Percentiles rank a stretch among this genome's conserved stretches.
Conservation (phyloP, 2,329 filamentous ascomycete genomes). For the Chaetoscypha palmicola region DNA sequence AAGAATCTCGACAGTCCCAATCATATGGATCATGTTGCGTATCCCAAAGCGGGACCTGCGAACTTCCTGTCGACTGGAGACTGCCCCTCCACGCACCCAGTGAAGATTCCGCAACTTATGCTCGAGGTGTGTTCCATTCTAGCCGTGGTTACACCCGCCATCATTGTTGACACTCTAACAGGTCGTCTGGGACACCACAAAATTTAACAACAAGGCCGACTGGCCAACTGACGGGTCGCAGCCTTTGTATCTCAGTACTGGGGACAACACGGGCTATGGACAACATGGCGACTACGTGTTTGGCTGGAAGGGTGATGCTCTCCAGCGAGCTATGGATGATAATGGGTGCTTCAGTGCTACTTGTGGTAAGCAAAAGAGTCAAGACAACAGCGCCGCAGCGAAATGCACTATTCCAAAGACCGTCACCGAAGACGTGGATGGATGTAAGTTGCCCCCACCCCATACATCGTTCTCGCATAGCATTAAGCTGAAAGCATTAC, state of each 20-base stretch:
- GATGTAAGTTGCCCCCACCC: too few species aligned
- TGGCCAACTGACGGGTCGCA: constrained; percentile 40
- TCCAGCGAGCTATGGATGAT: constrained; percentile 44
- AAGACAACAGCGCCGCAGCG: constrained; percentile 23
- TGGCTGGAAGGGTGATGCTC: constrained; percentile 42
- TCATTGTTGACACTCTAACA: constrained; percentile 41
- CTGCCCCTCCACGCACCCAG: constrained; percentile 33
- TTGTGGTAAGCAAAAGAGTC: constrained; percentile 38
- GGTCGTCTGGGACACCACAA: constrained; percentile 41
- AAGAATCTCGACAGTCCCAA: constrained; percentile 17
- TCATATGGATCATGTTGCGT: constrained; percentile 20
- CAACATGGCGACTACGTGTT: constrained; percentile 47
- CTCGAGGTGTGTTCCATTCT: constrained; percentile 41
- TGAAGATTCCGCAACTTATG: constrained; percentile 44
- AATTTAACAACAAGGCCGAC: constrained; percentile 37
- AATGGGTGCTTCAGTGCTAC: constrained; percentile 39
- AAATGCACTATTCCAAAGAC: constrained; percentile 6
- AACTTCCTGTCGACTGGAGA: constrained; percentile 30
- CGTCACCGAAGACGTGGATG: constrained; percentile 4
- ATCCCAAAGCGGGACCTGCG: constrained; percentile 21
- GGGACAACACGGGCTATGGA: constrained; percentile 41
- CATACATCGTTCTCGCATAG: too few species aligned
- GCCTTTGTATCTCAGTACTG: constrained; percentile 37
- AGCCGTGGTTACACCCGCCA: too few species aligned
- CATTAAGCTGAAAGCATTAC: too few species aligned